Base-by-base conservation (phyloP, 495 filamentous ascomycete species). In the Trichoderma reesei region DNA sequence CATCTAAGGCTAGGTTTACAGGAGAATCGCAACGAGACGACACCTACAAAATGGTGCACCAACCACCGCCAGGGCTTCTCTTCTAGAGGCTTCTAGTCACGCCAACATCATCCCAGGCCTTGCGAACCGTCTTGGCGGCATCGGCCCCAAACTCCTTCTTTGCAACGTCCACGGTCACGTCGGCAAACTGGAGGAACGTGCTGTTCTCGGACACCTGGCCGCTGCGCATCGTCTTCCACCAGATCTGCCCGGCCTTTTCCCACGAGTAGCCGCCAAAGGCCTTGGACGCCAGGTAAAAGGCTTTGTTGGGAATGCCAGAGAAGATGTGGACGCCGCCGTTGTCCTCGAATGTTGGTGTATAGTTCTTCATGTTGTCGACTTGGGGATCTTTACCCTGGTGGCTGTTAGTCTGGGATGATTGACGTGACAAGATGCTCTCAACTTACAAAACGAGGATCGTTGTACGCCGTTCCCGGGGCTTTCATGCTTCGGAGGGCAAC, bases 261-360 rank as follows among this genome's bases (percentile, higher is more conserved):
- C 80, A 83, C 68, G 72, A 73, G 68, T 78, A 76, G 18, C 79
- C 81, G 60, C 80, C 80, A 63, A 82, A 74, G 26, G 69, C 74
- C 11, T 72, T 69, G 9, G 78, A 66, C 16, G 69, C 72, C 14
- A 78, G 72, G 63, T 80, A 80, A 67, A 83, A 83, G 11, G 80
- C 81, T 56, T 73, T 72, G 71, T 83, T 82, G 13, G 79, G 81
- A 66, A 83, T 81, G 10, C 80, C 81, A 39, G 80, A 83, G 70
- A 77, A 80, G 41, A 78, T 67, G 68, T 83, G 81, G 11, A 83
- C 81, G 37, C 80, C 80, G 9, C 79, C 76, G 60, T 78, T 73
- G 68, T 82, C 79, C 0, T 78, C 68, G 20, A 36, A 16, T 4
- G 68, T 75, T 39, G 39, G 37, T 61, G 70, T 66, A 69, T 72